Evolutionary conservation across 441 rosid species (phyloP).

Genomic region (Dalechampia spathulata): DNA sequence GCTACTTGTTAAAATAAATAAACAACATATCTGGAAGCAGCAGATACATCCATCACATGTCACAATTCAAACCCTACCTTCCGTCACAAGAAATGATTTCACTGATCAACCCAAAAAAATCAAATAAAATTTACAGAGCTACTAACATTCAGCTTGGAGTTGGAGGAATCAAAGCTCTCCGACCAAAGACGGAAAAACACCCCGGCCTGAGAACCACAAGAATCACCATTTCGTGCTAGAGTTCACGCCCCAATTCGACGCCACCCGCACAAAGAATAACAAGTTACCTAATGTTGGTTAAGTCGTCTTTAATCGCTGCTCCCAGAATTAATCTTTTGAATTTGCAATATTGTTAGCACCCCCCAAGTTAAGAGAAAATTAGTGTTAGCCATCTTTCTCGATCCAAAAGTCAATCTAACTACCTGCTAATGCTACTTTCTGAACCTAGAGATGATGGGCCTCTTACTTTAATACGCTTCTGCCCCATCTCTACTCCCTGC

Average conservation of each 20-base stretch:
- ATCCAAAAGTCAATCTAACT: conserved; percentile 33
- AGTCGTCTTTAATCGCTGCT: conserved; percentile 35
- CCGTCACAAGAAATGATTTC: conserved; percentile 15
- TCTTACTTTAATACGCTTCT: conserved; percentile 76
- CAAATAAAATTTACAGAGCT: conserved; percentile 28
- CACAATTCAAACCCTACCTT: conserved; percentile 26
- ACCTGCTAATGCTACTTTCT: too few relatives aligned
- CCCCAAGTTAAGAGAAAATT: conserved; percentile 39
- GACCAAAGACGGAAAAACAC: too few relatives aligned
- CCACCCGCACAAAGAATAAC: conserved; percentile 73
- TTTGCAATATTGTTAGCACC: conserved; percentile 47
- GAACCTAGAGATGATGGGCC: conserved; percentile 47
- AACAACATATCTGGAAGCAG: conserved; percentile 41
- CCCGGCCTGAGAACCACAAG: conserved; percentile 43
- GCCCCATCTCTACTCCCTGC: conserved; percentile 52
- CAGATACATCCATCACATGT: conserved; percentile 19
- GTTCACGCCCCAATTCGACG: conserved; percentile 33
- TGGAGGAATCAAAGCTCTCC: too few relatives aligned
- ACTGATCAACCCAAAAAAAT: too few relatives aligned
- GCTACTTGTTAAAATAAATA: conserved; percentile 53
- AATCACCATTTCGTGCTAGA: conserved; percentile 42
- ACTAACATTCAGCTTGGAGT: conserved; percentile 27
- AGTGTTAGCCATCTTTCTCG: too few relatives aligned
- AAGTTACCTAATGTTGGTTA: conserved; percentile 46
- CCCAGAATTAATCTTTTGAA: conserved; percentile 41